Base-by-base conservation (phyloP, 257 asterid genomes). In the Gentiana macrophylla region DNA sequence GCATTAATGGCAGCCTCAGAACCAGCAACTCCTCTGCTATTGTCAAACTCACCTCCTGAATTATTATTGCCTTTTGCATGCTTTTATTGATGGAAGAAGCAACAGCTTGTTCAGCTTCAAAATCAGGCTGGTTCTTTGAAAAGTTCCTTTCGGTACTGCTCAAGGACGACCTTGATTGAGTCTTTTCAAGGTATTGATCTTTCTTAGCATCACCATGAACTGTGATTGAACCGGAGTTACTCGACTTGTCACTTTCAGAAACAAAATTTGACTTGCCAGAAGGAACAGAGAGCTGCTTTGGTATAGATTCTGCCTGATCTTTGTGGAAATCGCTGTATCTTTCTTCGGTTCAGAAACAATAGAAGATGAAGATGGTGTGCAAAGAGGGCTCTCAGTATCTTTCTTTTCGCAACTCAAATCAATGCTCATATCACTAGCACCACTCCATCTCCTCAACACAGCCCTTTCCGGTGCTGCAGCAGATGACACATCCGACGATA, bases 351-450 rank as follows among this genome's bases (percentile, higher is more conserved):
- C 84, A 38, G 73, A 67, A 64, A 52, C 74, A 4, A 41, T 7
- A 53, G 62, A 65, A 45, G 70, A 53, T 11, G 84, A 72, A 63
- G 89, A 61, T 7, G 83, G 79, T 53, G 86, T 73, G 69, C 78
- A 73, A 32, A 63, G 72, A 52, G 86, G 79, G 60, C 80, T 81
- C 61, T 83, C 94, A 4, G 32, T 45, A 55, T 89, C 95, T 74
- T 75, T 83, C 84, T 73, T 84, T 57, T 86, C 95, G 64, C 73
- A 74, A 69, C 84, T 80, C 69, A 82, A 69, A 79, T 89, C 95
- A 56, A 89, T 78, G 81, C 94, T 89, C 97, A 86, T 81, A 73
- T 89, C 97, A 77, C 94, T 78, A 53, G 80, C 83, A 33, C 92
- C 93, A 80, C 95, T 89, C 97, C 95, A 86, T 69, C 95, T 84